These are phyloP conservation scores for Kwoniella sp. DNA, from an alignment of 768 basidiomycete genomes.

Conservation along the genomic window DNA sequence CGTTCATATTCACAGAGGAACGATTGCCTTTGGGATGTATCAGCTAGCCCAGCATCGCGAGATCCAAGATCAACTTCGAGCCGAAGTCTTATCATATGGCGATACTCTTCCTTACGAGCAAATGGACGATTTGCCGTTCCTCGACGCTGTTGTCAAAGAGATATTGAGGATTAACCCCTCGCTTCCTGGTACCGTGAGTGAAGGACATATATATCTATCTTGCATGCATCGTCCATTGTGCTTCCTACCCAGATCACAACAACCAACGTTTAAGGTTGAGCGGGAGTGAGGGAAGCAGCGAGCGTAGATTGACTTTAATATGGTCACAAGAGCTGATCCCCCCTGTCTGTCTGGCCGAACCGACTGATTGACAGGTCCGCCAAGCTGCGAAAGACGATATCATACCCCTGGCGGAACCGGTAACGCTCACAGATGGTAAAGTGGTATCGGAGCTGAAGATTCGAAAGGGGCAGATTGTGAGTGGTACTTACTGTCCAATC, in stretches of 20 bases:
- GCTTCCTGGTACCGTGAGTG: slow-evolving; percentile 32
- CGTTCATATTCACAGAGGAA: slow-evolving; percentile 14
- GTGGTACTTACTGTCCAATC: not conserved
- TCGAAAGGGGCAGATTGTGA: slow-evolving; percentile 34
- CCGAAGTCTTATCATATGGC: slow-evolving; percentile 28
- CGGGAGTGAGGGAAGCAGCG: too few species aligned
- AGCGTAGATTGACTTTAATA: too few species aligned
- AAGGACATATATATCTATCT: not conserved
- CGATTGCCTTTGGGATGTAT: slow-evolving; percentile 27
- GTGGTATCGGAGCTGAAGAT: slow-evolving; percentile 26
- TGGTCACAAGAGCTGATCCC: not conserved
- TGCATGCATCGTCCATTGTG: not conserved
- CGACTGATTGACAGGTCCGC: slow-evolving; percentile 20
- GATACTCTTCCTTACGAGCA: slow-evolving; percentile 30
- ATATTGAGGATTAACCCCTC: slow-evolving; percentile 31
- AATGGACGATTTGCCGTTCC: slow-evolving; percentile 32
- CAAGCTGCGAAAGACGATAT: slow-evolving; percentile 34
- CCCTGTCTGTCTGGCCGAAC: too few species aligned
- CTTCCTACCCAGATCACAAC: too few species aligned
- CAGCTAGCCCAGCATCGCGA: slow-evolving; percentile 22
- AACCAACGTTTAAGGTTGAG: too few species aligned
- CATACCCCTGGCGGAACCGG: slow-evolving; percentile 31
- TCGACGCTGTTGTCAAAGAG: slow-evolving; percentile 36
- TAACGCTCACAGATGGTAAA: slow-evolving; percentile 20
- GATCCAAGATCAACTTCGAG: slow-evolving; percentile 23